phyloP scores from a whole-genome alignment of 2,329 filamentous ascomycete species.

The Neoascochyta sp. region DNA sequence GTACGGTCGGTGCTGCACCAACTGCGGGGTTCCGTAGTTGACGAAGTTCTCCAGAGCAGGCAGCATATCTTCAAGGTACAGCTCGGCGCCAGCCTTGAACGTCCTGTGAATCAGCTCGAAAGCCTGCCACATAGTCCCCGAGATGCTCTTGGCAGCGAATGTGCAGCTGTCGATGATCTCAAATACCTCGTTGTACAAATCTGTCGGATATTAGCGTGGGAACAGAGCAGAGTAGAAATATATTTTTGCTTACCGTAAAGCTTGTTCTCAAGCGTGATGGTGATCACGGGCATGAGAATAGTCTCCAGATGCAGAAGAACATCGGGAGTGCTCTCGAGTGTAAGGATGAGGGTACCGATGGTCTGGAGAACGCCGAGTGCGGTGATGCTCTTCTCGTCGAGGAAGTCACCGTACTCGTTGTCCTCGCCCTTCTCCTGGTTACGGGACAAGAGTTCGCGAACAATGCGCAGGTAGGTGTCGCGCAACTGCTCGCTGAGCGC shows the following conservation, averaged over 20 bases:
- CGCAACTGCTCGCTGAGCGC: constrained; percentile 92
- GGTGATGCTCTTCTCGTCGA: constrained; percentile 98
- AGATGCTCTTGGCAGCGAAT: constrained; percentile 93
- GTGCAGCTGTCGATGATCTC: constrained; percentile 99
- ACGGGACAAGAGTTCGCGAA: constrained; percentile 85
- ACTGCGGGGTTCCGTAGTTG: constrained; percentile 77
- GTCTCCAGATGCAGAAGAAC: constrained; percentile 92
- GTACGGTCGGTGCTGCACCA: constrained; percentile 81
- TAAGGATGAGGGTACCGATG: constrained; percentile 94
- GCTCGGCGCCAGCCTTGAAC: constrained; percentile 93
- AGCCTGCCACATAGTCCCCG: constrained; percentile 95
- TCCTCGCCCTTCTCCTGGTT: constrained; percentile 71
- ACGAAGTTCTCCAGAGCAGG: constrained; percentile 98
- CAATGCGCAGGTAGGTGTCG: constrained; percentile 92
- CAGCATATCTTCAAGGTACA: constrained; percentile 98
- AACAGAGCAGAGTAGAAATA: background rate
- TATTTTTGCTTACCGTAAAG: constrained; percentile 64
- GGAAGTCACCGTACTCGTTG: constrained; percentile 79
- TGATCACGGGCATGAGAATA: constrained; percentile 95
- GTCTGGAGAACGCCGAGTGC: constrained; percentile 94
- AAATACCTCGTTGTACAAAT: constrained; percentile 96
- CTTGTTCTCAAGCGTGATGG: constrained; percentile 94
- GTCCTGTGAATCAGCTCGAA: constrained; percentile 96
- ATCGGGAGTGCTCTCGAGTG: constrained; percentile 93
- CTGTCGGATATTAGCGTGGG: constrained; percentile 42